Conservation (phyloP, 225 moss, liverwort and hornwort species). For the Pseudoscleropodium purum region DNA sequence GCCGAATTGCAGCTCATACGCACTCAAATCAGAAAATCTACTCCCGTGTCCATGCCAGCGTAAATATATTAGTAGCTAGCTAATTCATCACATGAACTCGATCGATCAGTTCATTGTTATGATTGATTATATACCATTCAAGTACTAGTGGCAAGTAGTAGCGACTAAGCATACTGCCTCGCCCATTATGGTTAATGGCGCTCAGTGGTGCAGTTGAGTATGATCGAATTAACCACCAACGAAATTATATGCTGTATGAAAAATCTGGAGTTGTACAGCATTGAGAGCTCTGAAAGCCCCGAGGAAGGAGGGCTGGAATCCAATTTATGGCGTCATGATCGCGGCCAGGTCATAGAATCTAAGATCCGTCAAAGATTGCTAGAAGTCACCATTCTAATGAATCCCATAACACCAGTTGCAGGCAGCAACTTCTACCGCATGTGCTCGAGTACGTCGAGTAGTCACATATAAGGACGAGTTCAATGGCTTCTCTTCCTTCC, state of each 20-base stretch:
- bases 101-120: background rate
- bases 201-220: background rate
- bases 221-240: background rate
- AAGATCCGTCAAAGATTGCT: conserved; percentile 16
- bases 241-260: background rate
- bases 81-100: background rate
- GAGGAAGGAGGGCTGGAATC: background rate
- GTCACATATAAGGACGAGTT: background rate
- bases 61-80: background rate
- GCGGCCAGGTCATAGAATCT: background rate
- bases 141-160: background rate
- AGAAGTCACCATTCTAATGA: conserved; percentile 12
- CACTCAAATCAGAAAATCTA: background rate
- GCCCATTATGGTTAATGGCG: background rate
- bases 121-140: background rate
- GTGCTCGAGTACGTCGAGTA: conserved; percentile 1
- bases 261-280: background rate
- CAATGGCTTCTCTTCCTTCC: background rate
- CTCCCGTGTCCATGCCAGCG: background rate
- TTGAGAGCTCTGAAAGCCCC: background rate
- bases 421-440: conserved; percentile 3
- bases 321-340: background rate
- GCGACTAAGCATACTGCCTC: background rate
- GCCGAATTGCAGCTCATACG: background rate
- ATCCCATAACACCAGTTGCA: background rate